phyloP scores from a whole-genome alignment of 768 basidiomycete species.

The Obba rivulosa region DNA sequence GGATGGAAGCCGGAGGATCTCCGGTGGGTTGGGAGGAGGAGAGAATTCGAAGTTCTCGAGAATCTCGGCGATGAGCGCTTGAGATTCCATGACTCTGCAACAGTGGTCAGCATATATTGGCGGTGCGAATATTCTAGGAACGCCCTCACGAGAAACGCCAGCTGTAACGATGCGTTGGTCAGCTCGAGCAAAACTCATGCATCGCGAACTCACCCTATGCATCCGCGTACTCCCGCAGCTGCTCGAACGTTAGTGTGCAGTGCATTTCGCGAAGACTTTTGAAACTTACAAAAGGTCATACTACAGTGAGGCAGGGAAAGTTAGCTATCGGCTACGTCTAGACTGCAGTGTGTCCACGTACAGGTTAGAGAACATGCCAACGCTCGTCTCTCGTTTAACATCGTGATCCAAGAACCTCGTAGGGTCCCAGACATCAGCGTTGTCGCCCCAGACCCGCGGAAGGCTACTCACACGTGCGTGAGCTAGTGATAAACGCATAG shows the following conservation, averaged over 20 bases:
- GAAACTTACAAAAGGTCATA: constrained; percentile 8
- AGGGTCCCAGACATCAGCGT: constrained; percentile 11
- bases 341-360: neutral
- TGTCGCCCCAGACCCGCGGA: constrained; percentile 9
- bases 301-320: neutral
- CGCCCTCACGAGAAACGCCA: constrained; percentile 9
- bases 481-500: constrained; percentile 7
- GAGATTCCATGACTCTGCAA: constrained; percentile 23
- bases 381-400: constrained; percentile 7
- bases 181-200: too few species aligned
- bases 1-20: constrained; percentile 22
- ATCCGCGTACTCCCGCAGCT: constrained; percentile 10
- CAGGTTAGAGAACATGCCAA: constrained; percentile 11
- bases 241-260: neutral
- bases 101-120: neutral
- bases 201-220: constrained; percentile 13
- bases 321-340: neutral
- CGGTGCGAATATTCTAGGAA: neutral
- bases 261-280: neutral
- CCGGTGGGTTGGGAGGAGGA: constrained; percentile 20
- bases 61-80: constrained; percentile 26
- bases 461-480: neutral
- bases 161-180: neutral
- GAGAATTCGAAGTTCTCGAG: constrained; percentile 28
- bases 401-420: constrained; percentile 12